Base-by-base conservation (phyloP, 306 rosid species). In the Senna siamea region DNA sequence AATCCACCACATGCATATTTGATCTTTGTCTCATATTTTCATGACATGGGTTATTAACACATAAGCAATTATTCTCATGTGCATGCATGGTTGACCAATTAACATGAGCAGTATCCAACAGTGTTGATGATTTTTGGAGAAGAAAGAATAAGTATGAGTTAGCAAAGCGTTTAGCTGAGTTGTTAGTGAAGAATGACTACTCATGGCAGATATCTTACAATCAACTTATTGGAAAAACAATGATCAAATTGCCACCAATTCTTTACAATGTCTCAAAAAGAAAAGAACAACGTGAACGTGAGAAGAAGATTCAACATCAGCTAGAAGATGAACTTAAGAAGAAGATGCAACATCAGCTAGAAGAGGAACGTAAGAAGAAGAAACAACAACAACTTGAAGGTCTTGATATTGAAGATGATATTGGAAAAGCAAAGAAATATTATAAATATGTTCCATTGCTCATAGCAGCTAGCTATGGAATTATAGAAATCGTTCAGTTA, bases 401-500 rank as follows among this genome's bases (percentile, higher is more conserved):
- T 37, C 13, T 0, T 1, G 47, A 41, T 41, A 1, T 2, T 7
- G 47, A 41, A 7, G 13, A 41, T 7, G 2, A 41, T 7, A 10
- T 5, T 41, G 47, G 47, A 41, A 41, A 41, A 2, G 40, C 6
- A 19, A 8, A 52, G 5, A 34, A 12, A 12, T 57, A 57, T 13
- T 34, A 13, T 57, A 0, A 12, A 1, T 70, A 56, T 48, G 78
- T 67, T 0, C 72, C 83, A 26, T 55, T 82, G 72, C 74, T 82
- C 14, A 22, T 70, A 52, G 86, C 86, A 47, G 64, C 83, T 1
- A 64, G 83, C 34, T 38, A 61, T 2, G 83, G 86, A 32, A 63
- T 82, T 22, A 28, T 47, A 7, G 83, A 82, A 32, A 82, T 74
- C 15, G 69, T 82, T 11, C 41, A 73, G 15, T 26, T 55, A n/a